Base-by-base conservation (phyloP, 352 stramenopile species). In the Phytophthora chlamydospora region DNA sequence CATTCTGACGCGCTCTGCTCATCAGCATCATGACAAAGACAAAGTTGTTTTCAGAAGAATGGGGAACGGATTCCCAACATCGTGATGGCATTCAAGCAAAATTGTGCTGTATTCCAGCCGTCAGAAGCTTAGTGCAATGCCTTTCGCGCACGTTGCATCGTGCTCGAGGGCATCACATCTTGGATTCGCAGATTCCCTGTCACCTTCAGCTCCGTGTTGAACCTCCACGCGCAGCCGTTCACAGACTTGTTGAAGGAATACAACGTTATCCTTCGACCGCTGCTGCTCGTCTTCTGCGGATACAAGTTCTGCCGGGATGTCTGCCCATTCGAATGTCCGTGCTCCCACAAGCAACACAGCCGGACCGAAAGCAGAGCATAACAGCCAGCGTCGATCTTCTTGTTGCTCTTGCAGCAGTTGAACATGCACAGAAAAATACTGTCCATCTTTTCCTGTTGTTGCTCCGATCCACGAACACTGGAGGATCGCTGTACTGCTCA, bases 331-430 rank as follows among this genome's bases (percentile, higher is more conserved):
- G 6, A 72, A 72, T 7, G 13, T 46, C 16, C 33, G 17, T 2
- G 44, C 58, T 33, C 36, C 44, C 4, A 77, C 56, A 1, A 59
- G 27, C 34, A 75, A 21, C 0, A 65, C 40, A 9, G 44, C 44
- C 0, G 75, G 75, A 11, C 68, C 61, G 32, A 65, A 78, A 2
- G 42, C 72, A 12, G 73, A 75, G 34, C 61, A 73, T 10, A 64
- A 4, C 17, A 76, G 42, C 33, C 19, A 51, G 16, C 16, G 16
- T 47, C 44, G 31, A 8, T 40, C 34, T 51, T 39, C n/a, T 29
- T 49, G 16, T n/a, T 49, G 13, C 3, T 27, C 6, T 13, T 40
- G 14, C 5, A 53, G 24, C 19, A 73, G 29, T 40, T 66, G 43
- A 27, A 76, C 17, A 19, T 59, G 45, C 12, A 73, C 21, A 2